Conservation (phyloP, 1,284 basidiomycete genomes). For the Moesziomyces parantarcticus region DNA sequence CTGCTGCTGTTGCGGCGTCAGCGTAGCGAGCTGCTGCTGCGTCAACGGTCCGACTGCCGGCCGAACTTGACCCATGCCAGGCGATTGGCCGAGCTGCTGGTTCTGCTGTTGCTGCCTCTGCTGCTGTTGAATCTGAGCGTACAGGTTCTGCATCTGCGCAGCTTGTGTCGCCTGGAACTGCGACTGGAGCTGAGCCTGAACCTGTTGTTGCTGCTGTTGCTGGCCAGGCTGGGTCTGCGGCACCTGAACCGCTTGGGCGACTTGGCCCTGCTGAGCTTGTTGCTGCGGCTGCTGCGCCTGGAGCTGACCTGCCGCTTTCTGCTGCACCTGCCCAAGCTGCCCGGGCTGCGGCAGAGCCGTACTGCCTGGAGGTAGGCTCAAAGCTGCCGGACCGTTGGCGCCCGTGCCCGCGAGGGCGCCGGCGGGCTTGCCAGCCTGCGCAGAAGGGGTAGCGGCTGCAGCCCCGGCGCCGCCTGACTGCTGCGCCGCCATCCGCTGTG, state of each 20-base stretch:
- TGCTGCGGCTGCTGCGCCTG: constrained; percentile 14
- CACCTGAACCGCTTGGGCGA: not conserved
- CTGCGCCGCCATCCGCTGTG: constrained; percentile 40
- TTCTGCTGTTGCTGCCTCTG: constrained; percentile 38
- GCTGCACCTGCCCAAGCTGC: constrained; percentile 13
- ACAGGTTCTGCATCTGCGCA: constrained; percentile 46
- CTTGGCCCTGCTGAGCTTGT: constrained; percentile 6
- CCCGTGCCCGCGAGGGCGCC: constrained; percentile 4
- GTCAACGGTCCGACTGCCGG: constrained; percentile 32
- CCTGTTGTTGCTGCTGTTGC: constrained; percentile 21
- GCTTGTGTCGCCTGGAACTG: constrained; percentile 38
- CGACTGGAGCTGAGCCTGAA: constrained; percentile 31
- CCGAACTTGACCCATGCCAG: constrained; percentile 28
- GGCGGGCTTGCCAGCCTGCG: constrained; percentile 23
- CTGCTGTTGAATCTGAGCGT: constrained; percentile 49
- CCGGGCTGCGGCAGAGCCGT: constrained; percentile 17
- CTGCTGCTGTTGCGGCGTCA: constrained; percentile 42
- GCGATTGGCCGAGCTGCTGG: constrained; percentile 17
- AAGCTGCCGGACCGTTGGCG: constrained; percentile 7
- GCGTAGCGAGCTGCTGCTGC: constrained; percentile 32
- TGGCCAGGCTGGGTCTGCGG: constrained; percentile 18
- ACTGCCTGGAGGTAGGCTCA: constrained; percentile 18
- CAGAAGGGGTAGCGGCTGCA: constrained; percentile 4
- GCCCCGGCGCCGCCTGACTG: constrained; percentile 17
- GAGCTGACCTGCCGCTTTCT: constrained; percentile 11